phyloP scores from a whole-genome alignment of 1,284 basidiomycete genomes.

The Trichosporon sp. region DNA sequence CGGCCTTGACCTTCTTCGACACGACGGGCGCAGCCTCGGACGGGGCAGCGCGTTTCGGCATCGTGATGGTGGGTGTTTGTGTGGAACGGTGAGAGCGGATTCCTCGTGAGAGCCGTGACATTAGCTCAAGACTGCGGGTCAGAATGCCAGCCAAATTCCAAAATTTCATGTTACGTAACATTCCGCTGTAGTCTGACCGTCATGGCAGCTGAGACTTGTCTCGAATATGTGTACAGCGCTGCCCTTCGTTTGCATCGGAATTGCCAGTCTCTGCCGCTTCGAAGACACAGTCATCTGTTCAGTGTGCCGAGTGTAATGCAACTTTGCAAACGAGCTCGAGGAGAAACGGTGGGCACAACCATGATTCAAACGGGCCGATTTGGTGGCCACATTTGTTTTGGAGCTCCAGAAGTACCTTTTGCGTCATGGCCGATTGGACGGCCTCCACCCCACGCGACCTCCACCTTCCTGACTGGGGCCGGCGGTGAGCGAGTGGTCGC shows the following conservation, averaged over 20 bases:
- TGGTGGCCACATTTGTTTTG: too few species aligned
- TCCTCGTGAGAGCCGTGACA: neutral
- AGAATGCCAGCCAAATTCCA: neutral
- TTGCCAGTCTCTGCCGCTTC: too few species aligned
- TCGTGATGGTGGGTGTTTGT: conserved; percentile 6
- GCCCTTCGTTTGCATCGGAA: too few species aligned
- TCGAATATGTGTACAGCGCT: too few species aligned
- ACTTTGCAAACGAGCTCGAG: neutral
- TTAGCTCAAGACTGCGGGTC: neutral
- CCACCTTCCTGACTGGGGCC: neutral
- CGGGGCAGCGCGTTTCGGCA: conserved; percentile 29
- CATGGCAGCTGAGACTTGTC: too few species aligned
- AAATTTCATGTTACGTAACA: conserved; percentile 7
- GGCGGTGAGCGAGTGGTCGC: neutral
- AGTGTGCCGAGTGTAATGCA: neutral
- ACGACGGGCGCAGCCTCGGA: conserved; percentile 14
- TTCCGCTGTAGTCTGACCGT: neutral
- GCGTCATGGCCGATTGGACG: neutral
- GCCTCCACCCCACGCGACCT: neutral
- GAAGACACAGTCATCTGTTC: too few species aligned
- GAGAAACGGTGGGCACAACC: neutral
- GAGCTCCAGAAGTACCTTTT: neutral
- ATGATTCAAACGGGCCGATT: too few species aligned
- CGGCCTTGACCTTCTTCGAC: conserved; percentile 24
- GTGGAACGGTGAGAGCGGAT: neutral